phyloP scores from a whole-genome alignment of 148 eudicot species.

The Cornus controversa region DNA sequence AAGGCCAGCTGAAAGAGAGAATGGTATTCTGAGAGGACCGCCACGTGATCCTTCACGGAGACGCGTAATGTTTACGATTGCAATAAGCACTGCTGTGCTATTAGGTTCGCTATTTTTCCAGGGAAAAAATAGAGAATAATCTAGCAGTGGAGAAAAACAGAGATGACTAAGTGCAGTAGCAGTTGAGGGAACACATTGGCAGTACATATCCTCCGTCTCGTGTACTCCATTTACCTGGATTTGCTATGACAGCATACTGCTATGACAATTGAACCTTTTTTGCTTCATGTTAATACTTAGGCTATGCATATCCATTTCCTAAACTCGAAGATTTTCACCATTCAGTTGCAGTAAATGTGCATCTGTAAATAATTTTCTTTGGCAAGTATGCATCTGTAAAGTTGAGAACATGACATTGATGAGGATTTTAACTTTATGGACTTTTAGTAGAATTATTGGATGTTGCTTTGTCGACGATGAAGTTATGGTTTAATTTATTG shows the following conservation, averaged over 20 bases:
- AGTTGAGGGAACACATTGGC: neutral
- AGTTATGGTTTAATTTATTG: too few species aligned
- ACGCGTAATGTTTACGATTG: constrained; percentile 69
- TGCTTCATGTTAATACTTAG: neutral
- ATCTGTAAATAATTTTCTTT: constrained; percentile 5
- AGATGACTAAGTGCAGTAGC: constrained; percentile 33
- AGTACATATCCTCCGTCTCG: too few species aligned
- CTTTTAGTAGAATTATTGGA: too few species aligned
- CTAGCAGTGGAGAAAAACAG: constrained; percentile 49
- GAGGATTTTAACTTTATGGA: too few species aligned
- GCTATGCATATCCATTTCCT: neutral
- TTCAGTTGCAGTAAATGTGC: constrained; percentile 9
- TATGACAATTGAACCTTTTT: neutral
- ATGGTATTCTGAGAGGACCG: constrained; percentile 45
- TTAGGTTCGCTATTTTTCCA: constrained; percentile 80
- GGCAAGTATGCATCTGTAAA: too few species aligned
- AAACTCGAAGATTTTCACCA: neutral
- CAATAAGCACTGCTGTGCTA: constrained; percentile 76
- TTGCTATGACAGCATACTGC: neutral
- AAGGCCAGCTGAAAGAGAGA: constrained; percentile 53
- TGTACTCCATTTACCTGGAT: neutral
- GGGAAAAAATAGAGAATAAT: constrained; percentile 57
- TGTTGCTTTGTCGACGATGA: too few species aligned
- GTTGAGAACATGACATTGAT: neutral
- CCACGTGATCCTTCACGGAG: constrained; percentile 43